Evolutionary conservation across 768 basidiomycete species (phyloP).

Genomic region (Aureoboletus auriporus): DNA sequence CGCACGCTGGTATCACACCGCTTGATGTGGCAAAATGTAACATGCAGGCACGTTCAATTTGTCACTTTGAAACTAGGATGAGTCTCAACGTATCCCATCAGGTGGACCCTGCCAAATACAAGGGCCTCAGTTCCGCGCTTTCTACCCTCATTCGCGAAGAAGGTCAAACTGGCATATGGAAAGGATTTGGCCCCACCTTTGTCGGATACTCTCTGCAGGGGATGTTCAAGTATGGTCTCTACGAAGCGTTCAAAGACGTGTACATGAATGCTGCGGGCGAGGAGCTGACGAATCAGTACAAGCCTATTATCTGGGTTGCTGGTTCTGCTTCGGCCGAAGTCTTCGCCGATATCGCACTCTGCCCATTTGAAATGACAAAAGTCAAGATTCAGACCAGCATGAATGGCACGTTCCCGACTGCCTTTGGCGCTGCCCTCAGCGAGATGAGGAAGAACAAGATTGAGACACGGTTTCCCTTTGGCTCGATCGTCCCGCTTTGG

Average conservation of each 20-base stretch:
- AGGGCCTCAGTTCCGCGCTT: conserved; percentile 58
- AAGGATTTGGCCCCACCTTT: conserved; percentile 90
- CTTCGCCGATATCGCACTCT: conserved; percentile 94
- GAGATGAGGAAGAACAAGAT: conserved; percentile 64
- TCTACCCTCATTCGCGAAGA: conserved; percentile 72
- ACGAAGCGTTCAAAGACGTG: conserved; percentile 92
- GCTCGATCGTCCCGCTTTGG: conserved; percentile 82
- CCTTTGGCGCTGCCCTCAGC: conserved; percentile 66
- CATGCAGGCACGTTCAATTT: conserved; percentile 63
- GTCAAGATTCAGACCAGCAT: conserved; percentile 85
- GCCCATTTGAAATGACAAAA: conserved; percentile 92
- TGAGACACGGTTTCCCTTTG: conserved; percentile 83
- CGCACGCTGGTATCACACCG: conserved; percentile 84
- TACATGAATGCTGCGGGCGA: conserved; percentile 91
- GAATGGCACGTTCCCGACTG: conserved; percentile 71
- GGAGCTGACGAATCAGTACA: conserved; percentile 74
- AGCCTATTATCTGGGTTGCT: conserved; percentile 88
- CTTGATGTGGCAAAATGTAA: conserved; percentile 89
- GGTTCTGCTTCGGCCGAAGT: conserved; percentile 94
- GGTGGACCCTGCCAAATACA: conserved; percentile 78
- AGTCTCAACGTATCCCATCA: conserved; percentile 20
- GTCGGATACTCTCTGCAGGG: conserved; percentile 95
- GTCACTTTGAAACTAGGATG: no score
- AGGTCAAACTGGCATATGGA: conserved; percentile 85
- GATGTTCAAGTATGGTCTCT: conserved; percentile 98